These are phyloP conservation scores for Dysphania ambrosioides DNA, from an alignment of 148 eudicot species.

Conservation along the genomic window DNA sequence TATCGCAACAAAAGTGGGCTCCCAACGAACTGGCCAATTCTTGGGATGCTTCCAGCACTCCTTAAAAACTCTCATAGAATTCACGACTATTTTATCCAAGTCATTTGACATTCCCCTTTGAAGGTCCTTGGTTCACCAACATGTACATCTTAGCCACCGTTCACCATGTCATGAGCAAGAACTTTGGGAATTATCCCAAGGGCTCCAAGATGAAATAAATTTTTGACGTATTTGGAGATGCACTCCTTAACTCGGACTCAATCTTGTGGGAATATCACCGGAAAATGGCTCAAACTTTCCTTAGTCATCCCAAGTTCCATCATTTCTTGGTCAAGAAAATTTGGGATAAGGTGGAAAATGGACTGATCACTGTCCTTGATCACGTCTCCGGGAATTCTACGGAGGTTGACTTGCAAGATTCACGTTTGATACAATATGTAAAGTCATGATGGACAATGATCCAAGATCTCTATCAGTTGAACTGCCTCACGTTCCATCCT, in stretches of 20 bases:
- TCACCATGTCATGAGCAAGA: slow-evolving; percentile 47
- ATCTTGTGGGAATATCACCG: neutral
- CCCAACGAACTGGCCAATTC: too few relatives aligned
- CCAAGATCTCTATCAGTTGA: slow-evolving; percentile 36
- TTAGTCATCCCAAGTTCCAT: slow-evolving; percentile 29
- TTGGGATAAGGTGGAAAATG: slow-evolving; percentile 32
- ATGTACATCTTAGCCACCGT: slow-evolving; percentile 42
- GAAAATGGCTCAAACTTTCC: slow-evolving; percentile 16
- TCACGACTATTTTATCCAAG: too few relatives aligned
- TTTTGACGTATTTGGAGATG: slow-evolving; percentile 51
- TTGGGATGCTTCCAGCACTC: too few relatives aligned
- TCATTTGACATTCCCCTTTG: slow-evolving; percentile 13
- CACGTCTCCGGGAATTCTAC: slow-evolving; percentile 8
- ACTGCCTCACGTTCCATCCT: slow-evolving; percentile 31
- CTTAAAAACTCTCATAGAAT: too few relatives aligned
- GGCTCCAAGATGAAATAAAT: slow-evolving; percentile 38
- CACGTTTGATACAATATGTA: slow-evolving; percentile 46
- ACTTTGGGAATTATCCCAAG: slow-evolving; percentile 48
- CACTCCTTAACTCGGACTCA: slow-evolving; percentile 43
- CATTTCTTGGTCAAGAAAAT: slow-evolving; percentile 21
- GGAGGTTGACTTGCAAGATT: slow-evolving; percentile 48
- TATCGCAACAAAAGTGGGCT: too few relatives aligned
- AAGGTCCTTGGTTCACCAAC: slow-evolving; percentile 51
- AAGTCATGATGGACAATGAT: slow-evolving; percentile 39
- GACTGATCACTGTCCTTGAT: slow-evolving; percentile 38